A percentile compares a stretch with the other conserved stretches of the same genome.
Evolutionary conservation across 202 grass and related monocot species (phyloP).

Genomic region (Zizania palustris): DNA sequence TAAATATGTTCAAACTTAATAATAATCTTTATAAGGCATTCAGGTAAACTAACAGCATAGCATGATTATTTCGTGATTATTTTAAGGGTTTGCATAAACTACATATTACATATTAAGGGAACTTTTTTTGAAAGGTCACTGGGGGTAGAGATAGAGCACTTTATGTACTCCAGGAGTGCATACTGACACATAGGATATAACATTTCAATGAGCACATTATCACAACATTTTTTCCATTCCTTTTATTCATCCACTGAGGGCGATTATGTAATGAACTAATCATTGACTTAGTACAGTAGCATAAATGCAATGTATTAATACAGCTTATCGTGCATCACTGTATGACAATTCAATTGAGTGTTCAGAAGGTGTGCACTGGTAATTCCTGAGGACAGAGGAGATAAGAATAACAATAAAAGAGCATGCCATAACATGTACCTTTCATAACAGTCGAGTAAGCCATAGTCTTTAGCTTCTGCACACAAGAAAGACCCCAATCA

Average conservation of each 20-base stretch:
- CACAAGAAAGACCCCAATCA: conserved; percentile 13
- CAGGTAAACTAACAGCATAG: background rate
- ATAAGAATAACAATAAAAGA: conserved; percentile 17
- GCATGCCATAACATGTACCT: conserved; percentile 40
- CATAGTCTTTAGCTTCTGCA: conserved; percentile 67
- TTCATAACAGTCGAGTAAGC: conserved; percentile 48
- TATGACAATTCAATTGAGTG: conserved; percentile 11
- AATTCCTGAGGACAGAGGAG: background rate
- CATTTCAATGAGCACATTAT: background rate
- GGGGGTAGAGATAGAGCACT: too few species aligned
- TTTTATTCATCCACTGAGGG: background rate
- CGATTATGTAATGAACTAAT: conserved; percentile 10
- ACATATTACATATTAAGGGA: background rate
- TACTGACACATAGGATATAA: background rate
- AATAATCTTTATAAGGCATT: background rate
- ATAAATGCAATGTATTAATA: background rate
- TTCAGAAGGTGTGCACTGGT: background rate
- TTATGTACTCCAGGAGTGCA: background rate
- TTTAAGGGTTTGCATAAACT: background rate
- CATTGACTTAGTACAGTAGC: background rate
- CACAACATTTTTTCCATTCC: background rate
- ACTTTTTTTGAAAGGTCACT: background rate
- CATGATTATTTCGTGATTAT: background rate
- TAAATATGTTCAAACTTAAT: conserved; percentile 10
- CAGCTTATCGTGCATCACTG: background rate